phyloP scores from a whole-genome alignment of 192 early-diverging fungal species.

The Chytriomyces hyalinus region DNA sequence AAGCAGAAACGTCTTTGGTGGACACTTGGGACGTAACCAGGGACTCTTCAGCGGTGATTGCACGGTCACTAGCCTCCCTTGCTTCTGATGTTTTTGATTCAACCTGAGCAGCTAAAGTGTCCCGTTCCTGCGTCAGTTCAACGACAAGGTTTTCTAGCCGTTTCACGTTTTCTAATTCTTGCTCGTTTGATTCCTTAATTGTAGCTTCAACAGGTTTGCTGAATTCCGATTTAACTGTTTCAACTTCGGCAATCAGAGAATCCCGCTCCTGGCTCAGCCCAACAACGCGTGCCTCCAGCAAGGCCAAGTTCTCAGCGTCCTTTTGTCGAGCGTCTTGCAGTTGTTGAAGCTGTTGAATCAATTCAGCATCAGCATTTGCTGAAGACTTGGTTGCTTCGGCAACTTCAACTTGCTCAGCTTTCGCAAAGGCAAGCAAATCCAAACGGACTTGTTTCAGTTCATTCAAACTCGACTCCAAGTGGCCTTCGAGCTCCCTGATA shows the following conservation, averaged over 20 bases:
- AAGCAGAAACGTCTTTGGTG: neutral
- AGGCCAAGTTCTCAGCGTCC: neutral
- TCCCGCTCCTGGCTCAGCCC: conserved; percentile 3
- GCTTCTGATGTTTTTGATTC: neutral
- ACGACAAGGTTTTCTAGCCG: neutral
- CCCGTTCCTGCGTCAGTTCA: conserved; percentile 7
- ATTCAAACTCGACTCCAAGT: conserved; percentile 1
- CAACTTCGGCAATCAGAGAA: conserved; percentile 7
- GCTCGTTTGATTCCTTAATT: neutral
- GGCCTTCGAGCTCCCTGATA: conserved; percentile 11
- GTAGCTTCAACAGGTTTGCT: neutral
- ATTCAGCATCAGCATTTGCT: neutral
- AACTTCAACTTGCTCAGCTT: neutral
- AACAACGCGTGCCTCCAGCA: neutral
- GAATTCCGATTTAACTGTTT: neutral
- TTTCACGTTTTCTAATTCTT: neutral
- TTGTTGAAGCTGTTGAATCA: neutral
- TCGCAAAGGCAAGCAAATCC: neutral
- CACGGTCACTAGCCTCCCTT: neutral
- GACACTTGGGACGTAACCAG: neutral
- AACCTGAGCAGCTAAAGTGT: neutral
- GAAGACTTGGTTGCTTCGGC: neutral
- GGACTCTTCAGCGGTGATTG: neutral
- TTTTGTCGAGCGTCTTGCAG: neutral
- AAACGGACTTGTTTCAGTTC: neutral